Evolutionary conservation across 1,139 yeast species (phyloP).

Genomic region (Petasospora rhodanensis): DNA sequence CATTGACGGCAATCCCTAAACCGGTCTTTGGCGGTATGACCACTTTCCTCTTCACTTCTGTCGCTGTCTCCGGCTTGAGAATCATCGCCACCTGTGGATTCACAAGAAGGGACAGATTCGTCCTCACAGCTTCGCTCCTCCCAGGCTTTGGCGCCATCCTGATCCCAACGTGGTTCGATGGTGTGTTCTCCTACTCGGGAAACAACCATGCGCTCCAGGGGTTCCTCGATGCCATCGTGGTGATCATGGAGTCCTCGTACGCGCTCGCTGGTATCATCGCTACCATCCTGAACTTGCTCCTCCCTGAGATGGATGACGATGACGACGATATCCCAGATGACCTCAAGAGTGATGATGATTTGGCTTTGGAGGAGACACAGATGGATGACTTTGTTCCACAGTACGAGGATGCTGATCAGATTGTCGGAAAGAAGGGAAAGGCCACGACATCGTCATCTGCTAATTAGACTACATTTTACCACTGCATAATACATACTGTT

Average conservation of each 20-base stretch:
- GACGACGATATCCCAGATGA: too few relatives aligned
- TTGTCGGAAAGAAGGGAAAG: background rate
- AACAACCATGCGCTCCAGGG: slow-evolving; percentile 59
- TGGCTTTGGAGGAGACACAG: too few relatives aligned
- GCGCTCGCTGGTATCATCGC: slow-evolving; percentile 81
- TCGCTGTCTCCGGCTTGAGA: slow-evolving; percentile 83
- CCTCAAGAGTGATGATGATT: too few relatives aligned
- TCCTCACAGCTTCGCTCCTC: slow-evolving; percentile 68
- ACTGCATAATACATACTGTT: too few relatives aligned
- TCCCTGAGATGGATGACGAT: slow-evolving; percentile 75
- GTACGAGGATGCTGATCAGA: background rate
- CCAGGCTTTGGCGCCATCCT: slow-evolving; percentile 79
- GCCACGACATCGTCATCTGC: too few relatives aligned
- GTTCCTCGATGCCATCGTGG: slow-evolving; percentile 71
- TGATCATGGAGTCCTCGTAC: slow-evolving; percentile 85
- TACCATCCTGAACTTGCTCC: slow-evolving; percentile 59
- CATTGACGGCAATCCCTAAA: slow-evolving; percentile 77
- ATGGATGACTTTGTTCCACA: background rate
- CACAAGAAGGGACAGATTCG: slow-evolving; percentile 83
- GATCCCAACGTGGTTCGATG: slow-evolving; percentile 70
- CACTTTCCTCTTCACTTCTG: slow-evolving; percentile 80
- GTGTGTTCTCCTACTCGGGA: slow-evolving; percentile 75
- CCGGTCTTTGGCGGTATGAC: slow-evolving; percentile 93
- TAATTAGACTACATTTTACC: too few relatives aligned
- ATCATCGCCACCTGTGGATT: slow-evolving; percentile 72